Evolutionary conservation across 192 early-diverging fungal genomes (phyloP).

Genomic region (Coemansia sp.): DNA sequence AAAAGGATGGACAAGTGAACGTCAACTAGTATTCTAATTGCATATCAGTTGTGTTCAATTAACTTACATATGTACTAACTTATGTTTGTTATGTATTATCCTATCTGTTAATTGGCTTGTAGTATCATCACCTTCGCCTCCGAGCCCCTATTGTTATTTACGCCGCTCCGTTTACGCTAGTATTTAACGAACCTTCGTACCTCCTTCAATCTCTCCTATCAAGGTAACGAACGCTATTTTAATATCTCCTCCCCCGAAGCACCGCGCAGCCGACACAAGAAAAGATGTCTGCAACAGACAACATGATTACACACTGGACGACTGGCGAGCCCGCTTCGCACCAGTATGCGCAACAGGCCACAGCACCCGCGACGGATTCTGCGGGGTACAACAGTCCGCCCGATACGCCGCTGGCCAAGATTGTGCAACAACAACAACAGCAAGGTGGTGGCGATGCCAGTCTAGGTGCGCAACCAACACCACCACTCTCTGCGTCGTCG

Average conservation of each 20-base stretch:
- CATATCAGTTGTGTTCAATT: no score
- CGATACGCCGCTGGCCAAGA: slow-evolving; percentile 47
- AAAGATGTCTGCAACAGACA: slow-evolving; percentile 8
- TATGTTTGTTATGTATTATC: neutral
- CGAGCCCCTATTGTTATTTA: neutral
- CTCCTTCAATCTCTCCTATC: no score
- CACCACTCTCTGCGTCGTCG: slow-evolving; percentile 41
- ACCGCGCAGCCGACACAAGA: slow-evolving; percentile 3
- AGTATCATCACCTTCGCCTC: neutral
- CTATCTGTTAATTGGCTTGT: no score
- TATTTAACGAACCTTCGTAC: no score
- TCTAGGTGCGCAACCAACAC: slow-evolving; percentile 37
- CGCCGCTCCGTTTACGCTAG: no score
- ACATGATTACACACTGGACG: slow-evolving; percentile 26
- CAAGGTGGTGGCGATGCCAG: slow-evolving; percentile 6
- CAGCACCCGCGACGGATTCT: slow-evolving; percentile 12
- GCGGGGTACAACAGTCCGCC: slow-evolving; percentile 42
- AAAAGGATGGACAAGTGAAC: slow-evolving; percentile 1
- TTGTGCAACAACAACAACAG: slow-evolving; percentile 45
- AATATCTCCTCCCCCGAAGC: slow-evolving; percentile 14
- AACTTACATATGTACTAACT: neutral
- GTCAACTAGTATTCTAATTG: neutral
- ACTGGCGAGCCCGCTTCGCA: slow-evolving; percentile 7
- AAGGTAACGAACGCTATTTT: no score
- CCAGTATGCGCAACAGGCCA: slow-evolving; percentile 16